These are phyloP conservation scores for Sapria himalayana DNA, from an alignment of 345 rosid genomes.

Conservation along the genomic window DNA sequence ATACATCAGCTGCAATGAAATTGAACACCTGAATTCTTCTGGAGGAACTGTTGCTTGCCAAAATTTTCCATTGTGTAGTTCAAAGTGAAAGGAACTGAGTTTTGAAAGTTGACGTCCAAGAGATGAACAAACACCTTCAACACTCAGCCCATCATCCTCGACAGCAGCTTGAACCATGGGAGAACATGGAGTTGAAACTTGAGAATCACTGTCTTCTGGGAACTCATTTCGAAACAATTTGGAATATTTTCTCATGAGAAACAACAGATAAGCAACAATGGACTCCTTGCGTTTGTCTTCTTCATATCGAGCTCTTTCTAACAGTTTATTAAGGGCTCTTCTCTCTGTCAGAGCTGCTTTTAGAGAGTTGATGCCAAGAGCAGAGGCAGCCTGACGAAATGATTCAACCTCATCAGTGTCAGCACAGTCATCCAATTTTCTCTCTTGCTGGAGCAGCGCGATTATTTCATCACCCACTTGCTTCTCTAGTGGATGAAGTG, in stretches of 20 bases:
- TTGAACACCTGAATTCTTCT: constrained; percentile 91
- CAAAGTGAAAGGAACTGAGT: constrained; percentile 54
- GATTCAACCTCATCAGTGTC: constrained; percentile 66
- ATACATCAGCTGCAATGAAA: constrained; percentile 85
- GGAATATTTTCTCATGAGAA: constrained; percentile 87
- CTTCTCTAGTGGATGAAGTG: constrained; percentile 58
- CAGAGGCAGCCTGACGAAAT: constrained; percentile 69
- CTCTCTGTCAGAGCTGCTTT: constrained; percentile 82
- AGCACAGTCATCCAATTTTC: constrained; percentile 35
- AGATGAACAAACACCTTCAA: constrained; percentile 25
- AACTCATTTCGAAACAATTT: constrained; percentile 73
- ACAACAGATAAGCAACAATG: constrained; percentile 79
- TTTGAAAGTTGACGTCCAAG: constrained; percentile 77
- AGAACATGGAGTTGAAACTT: constrained; percentile 73
- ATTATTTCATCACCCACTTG: constrained; percentile 88
- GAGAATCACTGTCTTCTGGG: constrained; percentile 77
- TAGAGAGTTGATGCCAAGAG: constrained; percentile 62
- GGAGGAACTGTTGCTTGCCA: constrained; percentile 68
- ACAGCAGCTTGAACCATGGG: constrained; percentile 38
- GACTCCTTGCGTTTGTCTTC: constrained; percentile 98
- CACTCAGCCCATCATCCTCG: constrained; percentile 24
- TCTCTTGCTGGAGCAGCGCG: constrained; percentile 73
- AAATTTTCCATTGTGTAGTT: constrained; percentile 30
- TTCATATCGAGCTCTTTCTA: constrained; percentile 79
- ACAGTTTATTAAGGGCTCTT: constrained; percentile 78